Evolutionary conservation across 2,329 filamentous ascomycete genomes (phyloP), one percentile per base, ranked within the genome.

Genomic region (Penicillium sp.): DNA sequence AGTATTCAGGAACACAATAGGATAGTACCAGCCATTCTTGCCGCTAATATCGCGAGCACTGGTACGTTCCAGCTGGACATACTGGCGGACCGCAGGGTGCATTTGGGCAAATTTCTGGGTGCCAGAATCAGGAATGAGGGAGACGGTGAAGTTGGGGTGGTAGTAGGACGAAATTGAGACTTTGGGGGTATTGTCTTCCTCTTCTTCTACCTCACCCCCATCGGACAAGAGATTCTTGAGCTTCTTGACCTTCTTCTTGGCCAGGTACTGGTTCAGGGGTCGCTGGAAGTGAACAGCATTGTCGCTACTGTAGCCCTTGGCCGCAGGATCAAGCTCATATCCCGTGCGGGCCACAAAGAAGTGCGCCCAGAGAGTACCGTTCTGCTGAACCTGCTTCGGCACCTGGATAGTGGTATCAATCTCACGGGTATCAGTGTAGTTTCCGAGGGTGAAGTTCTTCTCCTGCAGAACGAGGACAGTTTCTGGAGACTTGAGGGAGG

Each of bases 321-420:
- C 83, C 10, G 83, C 83, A 3, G 93, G 93, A 69, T 98, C 93
- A 31, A 96, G 79, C 55, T 85, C 82, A 58, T 85, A 85, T 53
- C 93, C 93, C 10, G 87, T 79, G 63, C 96, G 85, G 11, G 87
- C 91, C 59, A 98, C 80, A 68, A 92, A 96, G 76, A 98, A 96
- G 75, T 99, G 95, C 2, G 91, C 93, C 87, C 91, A 97, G 10
- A 99, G 83, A 1, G 93, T 97, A 33, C 91, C 92, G 72, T 98
- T 98, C 65, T 92, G 84, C 80, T 97, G 93, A 0, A 96, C 92
- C 43, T 85, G 82, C 60, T 82, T 81, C 3, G 95, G 93, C 4
- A 98, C 87, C 3, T 82, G 77, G 71, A 99, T 92, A 37, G 82
- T 88, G 7, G 90, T 90, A 65, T 93, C 88, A 57, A 93, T 83